Conservation (phyloP, 352 stramenopile species). For the Globisporangium megalacanthum region DNA sequence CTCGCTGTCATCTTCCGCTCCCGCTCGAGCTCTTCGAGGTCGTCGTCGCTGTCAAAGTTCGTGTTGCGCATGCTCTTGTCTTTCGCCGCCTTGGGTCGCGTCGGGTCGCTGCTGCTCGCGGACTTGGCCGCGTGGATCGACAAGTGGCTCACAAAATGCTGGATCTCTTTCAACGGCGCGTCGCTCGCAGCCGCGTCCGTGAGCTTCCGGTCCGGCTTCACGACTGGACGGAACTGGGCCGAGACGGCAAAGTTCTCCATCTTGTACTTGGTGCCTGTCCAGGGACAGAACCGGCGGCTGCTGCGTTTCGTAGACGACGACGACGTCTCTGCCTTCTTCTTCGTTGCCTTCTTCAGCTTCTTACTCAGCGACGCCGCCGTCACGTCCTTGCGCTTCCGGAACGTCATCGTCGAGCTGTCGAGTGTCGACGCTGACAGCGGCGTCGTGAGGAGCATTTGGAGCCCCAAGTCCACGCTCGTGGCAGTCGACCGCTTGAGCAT, state of each 20-base stretch:
- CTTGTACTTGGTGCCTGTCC: slow-evolving; percentile 64
- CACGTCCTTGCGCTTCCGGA: slow-evolving; percentile 54
- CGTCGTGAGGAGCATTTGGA: slow-evolving; percentile 71
- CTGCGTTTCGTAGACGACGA: slow-evolving; percentile 6
- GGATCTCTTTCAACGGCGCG: slow-evolving; percentile 39
- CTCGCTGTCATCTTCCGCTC: slow-evolving; percentile 9
- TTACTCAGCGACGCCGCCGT: slow-evolving; percentile 22
- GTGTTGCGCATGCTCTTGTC: slow-evolving; percentile 31
- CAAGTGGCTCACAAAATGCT: slow-evolving; percentile 57
- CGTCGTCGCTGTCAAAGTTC: slow-evolving; percentile 21
- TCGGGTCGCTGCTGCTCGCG: neutral
- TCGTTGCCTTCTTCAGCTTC: slow-evolving; percentile 4
- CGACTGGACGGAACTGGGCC: slow-evolving; percentile 45
- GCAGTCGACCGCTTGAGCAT: slow-evolving; percentile 47
- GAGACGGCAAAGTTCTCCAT: slow-evolving; percentile 67
- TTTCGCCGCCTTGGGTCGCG: slow-evolving; percentile 24
- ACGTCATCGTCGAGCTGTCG: slow-evolving; percentile 45
- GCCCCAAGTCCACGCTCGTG: slow-evolving; percentile 62
- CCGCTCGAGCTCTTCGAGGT: slow-evolving; percentile 10
- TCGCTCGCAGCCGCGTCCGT: slow-evolving; percentile 26
- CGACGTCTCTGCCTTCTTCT: too few relatives aligned
- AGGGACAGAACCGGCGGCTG: slow-evolving; percentile 29
- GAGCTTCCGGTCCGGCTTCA: slow-evolving; percentile 45
- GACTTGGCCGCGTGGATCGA: slow-evolving; percentile 23
- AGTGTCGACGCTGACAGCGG: slow-evolving; percentile 58